Evolutionary conservation across 805 yeast genomes (phyloP).

Genomic region (Lipomyces sp.): DNA sequence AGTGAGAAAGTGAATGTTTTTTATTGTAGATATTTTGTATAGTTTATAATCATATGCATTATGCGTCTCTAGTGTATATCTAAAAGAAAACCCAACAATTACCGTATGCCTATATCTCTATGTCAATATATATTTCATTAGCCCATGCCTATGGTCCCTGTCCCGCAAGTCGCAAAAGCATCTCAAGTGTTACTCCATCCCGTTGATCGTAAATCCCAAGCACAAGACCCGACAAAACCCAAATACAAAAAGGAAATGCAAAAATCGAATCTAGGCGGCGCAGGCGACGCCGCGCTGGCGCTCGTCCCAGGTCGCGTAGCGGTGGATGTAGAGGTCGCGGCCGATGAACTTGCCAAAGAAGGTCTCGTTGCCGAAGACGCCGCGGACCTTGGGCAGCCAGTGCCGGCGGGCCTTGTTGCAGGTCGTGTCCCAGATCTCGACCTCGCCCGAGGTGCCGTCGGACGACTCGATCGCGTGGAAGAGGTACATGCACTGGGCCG

Average conservation of each 20-base stretch:
- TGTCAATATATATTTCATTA: no score
- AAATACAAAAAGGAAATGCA: no score
- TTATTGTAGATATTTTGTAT: no score
- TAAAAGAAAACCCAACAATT: no score
- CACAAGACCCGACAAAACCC: no score
- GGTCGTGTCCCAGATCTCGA: constrained; percentile 24
- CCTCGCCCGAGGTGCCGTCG: constrained; percentile 22
- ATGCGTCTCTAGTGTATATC: no score
- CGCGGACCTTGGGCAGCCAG: constrained; percentile 16
- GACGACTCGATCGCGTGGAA: constrained; percentile 21
- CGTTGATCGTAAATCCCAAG: no score
- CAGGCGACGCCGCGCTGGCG: background rate
- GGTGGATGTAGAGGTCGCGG: constrained; percentile 19
- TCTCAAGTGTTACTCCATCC: no score
- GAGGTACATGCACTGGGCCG: constrained; percentile 17
- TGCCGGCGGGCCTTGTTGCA: constrained; percentile 9
- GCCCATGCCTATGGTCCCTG: no score
- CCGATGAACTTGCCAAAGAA: constrained; percentile 21
- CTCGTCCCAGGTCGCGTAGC: constrained; percentile 21
- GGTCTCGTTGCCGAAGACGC: constrained; percentile 25
- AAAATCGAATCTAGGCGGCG: background rate
- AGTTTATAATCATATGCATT: no score
- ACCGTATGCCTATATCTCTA: no score
- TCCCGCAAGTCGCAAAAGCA: no score
- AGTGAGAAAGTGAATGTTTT: background rate